Evolutionary conservation across 805 yeast genomes (phyloP).

Genomic region (Saccharomycopsis amapae): DNA sequence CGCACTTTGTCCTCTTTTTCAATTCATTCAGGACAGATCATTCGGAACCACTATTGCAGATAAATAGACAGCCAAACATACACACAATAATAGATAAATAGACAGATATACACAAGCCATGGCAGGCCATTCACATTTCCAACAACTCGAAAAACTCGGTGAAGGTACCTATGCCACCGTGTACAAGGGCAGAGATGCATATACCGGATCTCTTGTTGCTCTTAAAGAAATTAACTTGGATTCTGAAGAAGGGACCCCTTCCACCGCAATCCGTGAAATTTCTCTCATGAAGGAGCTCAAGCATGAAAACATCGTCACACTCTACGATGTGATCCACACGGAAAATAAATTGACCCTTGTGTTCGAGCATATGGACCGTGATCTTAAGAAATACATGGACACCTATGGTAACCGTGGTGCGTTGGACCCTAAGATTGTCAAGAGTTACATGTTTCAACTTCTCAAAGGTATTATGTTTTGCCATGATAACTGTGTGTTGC

Average conservation of each 20-base stretch:
- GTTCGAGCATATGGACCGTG: conserved; percentile 89
- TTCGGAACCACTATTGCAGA: no score
- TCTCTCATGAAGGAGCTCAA: conserved; percentile 91
- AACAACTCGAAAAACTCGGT: conserved; percentile 69
- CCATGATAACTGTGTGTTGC: conserved; percentile 68
- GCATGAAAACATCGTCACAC: conserved; percentile 85
- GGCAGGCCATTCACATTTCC: conserved; percentile 46
- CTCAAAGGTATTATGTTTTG: conserved; percentile 84
- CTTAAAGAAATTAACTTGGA: conserved; percentile 91
- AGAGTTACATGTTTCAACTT: conserved; percentile 90
- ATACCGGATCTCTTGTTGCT: conserved; percentile 86
- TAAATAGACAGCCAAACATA: no score
- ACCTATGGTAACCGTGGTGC: conserved; percentile 70
- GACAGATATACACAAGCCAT: conserved; percentile 24
- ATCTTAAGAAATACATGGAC: conserved; percentile 93
- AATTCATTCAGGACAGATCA: no score
- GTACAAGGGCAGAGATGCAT: conserved; percentile 82
- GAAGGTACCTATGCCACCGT: conserved; percentile 99
- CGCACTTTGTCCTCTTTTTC: no score
- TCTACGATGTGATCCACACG: conserved; percentile 93
- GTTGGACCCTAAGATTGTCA: conserved; percentile 63
- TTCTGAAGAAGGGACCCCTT: conserved; percentile 97
- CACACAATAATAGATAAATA: no score
- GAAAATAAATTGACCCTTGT: conserved; percentile 93
- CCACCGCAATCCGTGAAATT: conserved; percentile 95